Percentiles rank a stretch among this genome's conserved stretches.
These are phyloP conservation scores for Henckelia pumila DNA, from an alignment of 257 asterid species.

Conservation along the genomic window DNA sequence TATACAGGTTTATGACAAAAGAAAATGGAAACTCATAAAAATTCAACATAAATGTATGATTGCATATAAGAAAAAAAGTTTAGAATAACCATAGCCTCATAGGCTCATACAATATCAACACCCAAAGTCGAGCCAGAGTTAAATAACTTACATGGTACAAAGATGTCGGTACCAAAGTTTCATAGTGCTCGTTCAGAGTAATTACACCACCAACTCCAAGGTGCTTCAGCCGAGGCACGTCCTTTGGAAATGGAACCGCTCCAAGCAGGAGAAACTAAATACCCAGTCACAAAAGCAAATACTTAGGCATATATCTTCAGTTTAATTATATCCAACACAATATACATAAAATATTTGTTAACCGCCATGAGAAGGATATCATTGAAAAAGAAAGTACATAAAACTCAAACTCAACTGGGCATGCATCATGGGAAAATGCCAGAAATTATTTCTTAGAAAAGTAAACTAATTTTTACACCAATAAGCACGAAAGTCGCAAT, in stretches of 20 bases:
- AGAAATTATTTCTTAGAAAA: too few relatives aligned
- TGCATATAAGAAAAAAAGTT: background rate
- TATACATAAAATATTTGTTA: background rate
- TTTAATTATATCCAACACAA: background rate
- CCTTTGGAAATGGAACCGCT: slow-evolving; percentile 93
- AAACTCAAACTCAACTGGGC: slow-evolving; percentile 8
- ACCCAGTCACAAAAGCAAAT: background rate
- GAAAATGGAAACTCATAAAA: background rate
- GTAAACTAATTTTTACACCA: background rate
- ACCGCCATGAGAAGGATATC: slow-evolving; percentile 5
- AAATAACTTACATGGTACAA: slow-evolving; percentile 70
- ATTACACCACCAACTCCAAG: slow-evolving; percentile 98
- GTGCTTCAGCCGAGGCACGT: slow-evolving; percentile 77
- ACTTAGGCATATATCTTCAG: background rate
- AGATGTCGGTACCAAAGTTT: slow-evolving; percentile 85
- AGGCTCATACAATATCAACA: background rate
- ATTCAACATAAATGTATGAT: too few relatives aligned
- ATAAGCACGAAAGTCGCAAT: background rate
- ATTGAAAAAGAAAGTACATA: slow-evolving; percentile 4
- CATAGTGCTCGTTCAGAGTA: slow-evolving; percentile 87
- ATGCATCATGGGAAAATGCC: background rate
- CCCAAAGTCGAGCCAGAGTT: background rate
- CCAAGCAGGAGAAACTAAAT: slow-evolving; percentile 77
- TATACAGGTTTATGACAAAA: background rate
- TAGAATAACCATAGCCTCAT: background rate